These are phyloP conservation scores for Phytophthora podocarpi DNA, from an alignment of 352 stramenopile genomes.

Conservation along the genomic window DNA sequence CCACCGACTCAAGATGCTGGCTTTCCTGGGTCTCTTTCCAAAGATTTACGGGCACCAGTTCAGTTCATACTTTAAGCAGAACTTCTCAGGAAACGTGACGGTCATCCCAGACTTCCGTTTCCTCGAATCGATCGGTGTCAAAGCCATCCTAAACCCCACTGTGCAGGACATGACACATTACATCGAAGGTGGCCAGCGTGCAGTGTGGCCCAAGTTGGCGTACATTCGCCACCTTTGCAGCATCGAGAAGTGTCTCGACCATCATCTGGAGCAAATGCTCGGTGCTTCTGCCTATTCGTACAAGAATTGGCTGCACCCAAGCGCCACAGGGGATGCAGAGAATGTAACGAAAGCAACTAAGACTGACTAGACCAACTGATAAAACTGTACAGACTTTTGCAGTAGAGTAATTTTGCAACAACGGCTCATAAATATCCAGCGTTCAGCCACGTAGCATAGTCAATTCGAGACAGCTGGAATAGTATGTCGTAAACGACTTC, in stretches of 20 bases:
- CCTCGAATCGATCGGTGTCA: constrained; percentile 79
- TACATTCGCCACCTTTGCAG: constrained; percentile 94
- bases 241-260: constrained; percentile 85
- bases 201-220: constrained; percentile 91
- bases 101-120: constrained; percentile 92
- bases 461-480: not conserved
- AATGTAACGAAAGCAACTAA: constrained; percentile 15
- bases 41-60: constrained; percentile 84
- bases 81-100: constrained; percentile 97
- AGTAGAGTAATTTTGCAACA: no score
- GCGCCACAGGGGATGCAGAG: constrained; percentile 4
- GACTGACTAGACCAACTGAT: constrained; percentile 5
- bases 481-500: constrained; percentile 18
- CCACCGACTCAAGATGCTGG: constrained; percentile 74
- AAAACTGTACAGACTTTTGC: no score
- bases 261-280: constrained; percentile 39
- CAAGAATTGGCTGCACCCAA: constrained; percentile 54
- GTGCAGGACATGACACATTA: constrained; percentile 75
- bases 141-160: constrained; percentile 86
- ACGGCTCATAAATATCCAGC: not conserved
- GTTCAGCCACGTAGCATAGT: no score
- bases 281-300: constrained; percentile 33
- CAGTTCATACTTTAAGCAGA: constrained; percentile 87
- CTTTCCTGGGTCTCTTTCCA: constrained; percentile 87
- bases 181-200: constrained; percentile 88